Base-by-base conservation (phyloP, 257 asterid species). In the Salvia miltiorrhiza region DNA sequence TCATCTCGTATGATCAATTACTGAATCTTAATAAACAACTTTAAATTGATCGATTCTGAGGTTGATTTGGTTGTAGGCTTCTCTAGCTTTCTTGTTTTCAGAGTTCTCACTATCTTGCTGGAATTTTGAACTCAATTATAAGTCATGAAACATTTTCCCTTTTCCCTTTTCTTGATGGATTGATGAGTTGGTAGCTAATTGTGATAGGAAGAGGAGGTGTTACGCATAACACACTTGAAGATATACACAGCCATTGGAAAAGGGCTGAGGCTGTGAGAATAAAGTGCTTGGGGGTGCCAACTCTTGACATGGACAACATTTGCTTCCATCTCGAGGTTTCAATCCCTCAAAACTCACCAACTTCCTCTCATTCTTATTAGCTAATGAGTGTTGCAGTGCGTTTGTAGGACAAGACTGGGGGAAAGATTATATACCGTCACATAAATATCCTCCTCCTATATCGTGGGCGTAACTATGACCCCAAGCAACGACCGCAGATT, bases 311-410 rank as follows among this genome's bases (percentile, higher is more conserved):
- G 96, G 97, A 88, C 79, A 93, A 88, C 9, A 56, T 90, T 40
- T 88, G 98, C 81, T 86, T 83, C 82, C 97, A 93, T 79, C 93
- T 93, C 14, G 89, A 93, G 98, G 98, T 92, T 77, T 71, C 47
- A 32, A 32, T 39, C 26, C 23, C 61, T 0, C 20, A 13, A 45
- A 35, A 43, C 30, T 70, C 48, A 12, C 8, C 16, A 4, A 35
- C n/a, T n/a, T n/a, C n/a, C n/a, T n/a, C n/a, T n/a, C n/a, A n/a
- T n/a, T n/a, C n/a, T n/a, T n/a, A n/a, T n/a, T n/a, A n/a, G n/a
- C n/a, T n/a, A n/a, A n/a, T n/a, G n/a, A n/a, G n/a, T n/a, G n/a
- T n/a, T n/a, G n/a, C n/a, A n/a, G n/a, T n/a, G n/a, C n/a, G n/a
- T n/a, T n/a, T n/a, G n/a, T n/a, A n/a, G n/a, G n/a, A n/a, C n/a